Evolutionary conservation across 2,329 filamentous ascomycete genomes (phyloP), one percentile per base, ranked within the genome.

Genomic region (Talaromyces sp.): DNA sequence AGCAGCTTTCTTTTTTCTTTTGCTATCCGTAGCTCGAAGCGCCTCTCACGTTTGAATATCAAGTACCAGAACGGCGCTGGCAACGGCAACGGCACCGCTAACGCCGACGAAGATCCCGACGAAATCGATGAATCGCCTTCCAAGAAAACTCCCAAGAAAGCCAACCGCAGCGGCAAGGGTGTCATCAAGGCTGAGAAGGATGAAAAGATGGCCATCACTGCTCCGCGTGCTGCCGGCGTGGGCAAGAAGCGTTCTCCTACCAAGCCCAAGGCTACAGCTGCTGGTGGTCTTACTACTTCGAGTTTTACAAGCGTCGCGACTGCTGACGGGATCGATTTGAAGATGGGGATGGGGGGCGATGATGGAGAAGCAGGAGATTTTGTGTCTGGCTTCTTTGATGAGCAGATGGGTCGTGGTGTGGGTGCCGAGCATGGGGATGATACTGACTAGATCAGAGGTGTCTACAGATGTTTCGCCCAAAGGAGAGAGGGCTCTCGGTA

Each of bases 11-110:
- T 13, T 11, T 37, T 33, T 35, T 24, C 10, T 27, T 24, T 16
- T 16, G 13, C 41, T 9, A 39, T 22, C 5, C 24, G 22, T 35
- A 65, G 63, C 5, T 27, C 48, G 1, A 65, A 65, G 60, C 63
- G 63, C n/a, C 19, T 65, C 13, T 57, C 56, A 31, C 63, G 63
- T n/a, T 50, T 65, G 4, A 39, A 14, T n/a, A n/a, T 58, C 14
- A 60, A 61, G 45, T 61, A 57, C 31, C 41, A 33, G 14, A 45
- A 43, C 10, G 37, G n/a, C 22, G 22, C 11, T 31, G 19, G 14
- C 33, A 8, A 13, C 24, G 13, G 24, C 27, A 31, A 31, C 8
- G 37, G n/a, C 11, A 43, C 16, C 3, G 37, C n/a, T 14, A 11
- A 22, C 8, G 37, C 5, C 22, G 56, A 59, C 8, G 56, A 57